Conservation (phyloP, 129 eudicot genomes). For the Ambrosia trifida region DNA sequence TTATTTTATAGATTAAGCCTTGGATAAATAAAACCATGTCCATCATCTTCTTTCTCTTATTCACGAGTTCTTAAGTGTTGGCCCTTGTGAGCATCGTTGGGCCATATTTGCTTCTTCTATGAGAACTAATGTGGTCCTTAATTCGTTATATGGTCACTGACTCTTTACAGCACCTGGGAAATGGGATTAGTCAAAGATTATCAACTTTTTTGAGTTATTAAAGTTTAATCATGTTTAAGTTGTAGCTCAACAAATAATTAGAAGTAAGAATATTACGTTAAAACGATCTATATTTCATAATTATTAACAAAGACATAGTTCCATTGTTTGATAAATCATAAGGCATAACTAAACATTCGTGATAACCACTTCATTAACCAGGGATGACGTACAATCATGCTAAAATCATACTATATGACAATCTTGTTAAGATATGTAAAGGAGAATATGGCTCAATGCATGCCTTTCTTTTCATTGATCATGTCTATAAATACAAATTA, state of each 20-base stretch:
- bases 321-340: neutral
- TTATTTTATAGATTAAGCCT: too few species aligned
- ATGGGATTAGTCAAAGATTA: conserved; percentile 14
- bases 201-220: neutral
- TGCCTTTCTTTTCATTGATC: too few species aligned
- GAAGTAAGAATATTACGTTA: too few species aligned
- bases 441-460: too few species aligned
- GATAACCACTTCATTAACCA: too few species aligned
- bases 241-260: too few species aligned
- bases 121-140: conserved; percentile 1
- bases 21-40: too few species aligned
- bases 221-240: neutral
- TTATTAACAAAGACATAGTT: too few species aligned
- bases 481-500: too few species aligned
- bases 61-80: neutral
- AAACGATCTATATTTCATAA: too few species aligned
- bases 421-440: too few species aligned
- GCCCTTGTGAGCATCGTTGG: conserved; percentile 4
- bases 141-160: neutral
- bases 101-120: conserved; percentile 20
- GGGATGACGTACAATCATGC: neutral
- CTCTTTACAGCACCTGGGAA: conserved; percentile 15
- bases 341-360: neutral
- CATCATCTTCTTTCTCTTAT: too few species aligned
- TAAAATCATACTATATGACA: neutral